Base-by-base conservation (phyloP, 2,329 filamentous ascomycete genomes). In the Drechslerella coelobrocha region DNA sequence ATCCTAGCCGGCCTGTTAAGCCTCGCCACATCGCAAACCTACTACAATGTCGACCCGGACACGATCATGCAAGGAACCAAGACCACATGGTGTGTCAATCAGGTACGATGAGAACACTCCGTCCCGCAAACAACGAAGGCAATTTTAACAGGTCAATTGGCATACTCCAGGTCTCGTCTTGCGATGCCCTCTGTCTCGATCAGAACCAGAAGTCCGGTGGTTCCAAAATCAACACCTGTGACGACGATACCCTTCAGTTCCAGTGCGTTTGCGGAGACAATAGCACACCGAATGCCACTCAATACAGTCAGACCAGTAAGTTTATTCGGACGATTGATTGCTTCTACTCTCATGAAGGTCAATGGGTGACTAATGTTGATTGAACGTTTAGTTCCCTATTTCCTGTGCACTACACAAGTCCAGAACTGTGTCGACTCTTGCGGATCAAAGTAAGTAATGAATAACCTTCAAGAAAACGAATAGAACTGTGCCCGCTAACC, bases 221-320 rank as follows among this genome's bases (percentile, higher is more conserved):
- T 21, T 47, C 55, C 8, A 65, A 50, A 43, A 52, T 45, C 37
- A 72, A 72, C 43, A 50, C 51, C 24, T 72, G 68, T 23, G 61
- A 72, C 31, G 29, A 52, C 17, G 61, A 66, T 2, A 61, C 54
- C n/a, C 68, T 72, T 14, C 24, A 27, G 17, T 72, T 41, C 50
- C 39, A 56, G 21, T 72, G 68, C 61, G 52, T 72, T 55, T 72
- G 68, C 24, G 48, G 54, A 54, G 68, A 72, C 23, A 61, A 61
- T 50, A 72, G 48, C 27, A n/a, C 27, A 21, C 68, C 68, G 10
- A 72, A 72, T 29, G 55, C 68, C 41, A 72, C 68, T 10, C 41
- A 72, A 17, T 72, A 72, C 56, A 54, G 61, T 27, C 68, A 72
- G 34, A 72, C 68, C 37, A 72, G 66, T 71, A 63, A 41, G 66